Evolutionary conservation across 371 early-diverging fungal species (phyloP).

Genomic region (Mucor mucedo): DNA sequence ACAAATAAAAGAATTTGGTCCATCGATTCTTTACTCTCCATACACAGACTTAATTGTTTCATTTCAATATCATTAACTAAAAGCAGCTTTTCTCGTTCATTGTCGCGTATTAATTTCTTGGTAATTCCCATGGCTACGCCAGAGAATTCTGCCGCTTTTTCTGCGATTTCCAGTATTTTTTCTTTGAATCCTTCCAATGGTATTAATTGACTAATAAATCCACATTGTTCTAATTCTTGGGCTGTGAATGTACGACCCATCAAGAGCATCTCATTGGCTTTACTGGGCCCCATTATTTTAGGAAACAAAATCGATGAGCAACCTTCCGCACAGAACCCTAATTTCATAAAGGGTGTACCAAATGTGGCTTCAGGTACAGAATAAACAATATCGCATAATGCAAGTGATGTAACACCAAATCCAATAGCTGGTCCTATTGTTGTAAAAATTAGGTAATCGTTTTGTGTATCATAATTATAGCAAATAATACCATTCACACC

Average conservation of each 20-base stretch:
- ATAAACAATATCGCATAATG: slow-evolving; percentile 75
- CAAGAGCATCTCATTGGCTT: slow-evolving; percentile 70
- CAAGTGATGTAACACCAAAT: slow-evolving; percentile 70
- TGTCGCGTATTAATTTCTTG: slow-evolving; percentile 57
- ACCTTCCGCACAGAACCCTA: slow-evolving; percentile 74
- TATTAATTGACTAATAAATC: slow-evolving; percentile 53
- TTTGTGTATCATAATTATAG: not conserved
- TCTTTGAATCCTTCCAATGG: slow-evolving; percentile 60
- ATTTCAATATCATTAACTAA: slow-evolving; percentile 57
- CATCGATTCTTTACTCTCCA: slow-evolving; percentile 38
- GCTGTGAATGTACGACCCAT: slow-evolving; percentile 62
- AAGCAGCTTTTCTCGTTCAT: slow-evolving; percentile 51
- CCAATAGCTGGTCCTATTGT: slow-evolving; percentile 71
- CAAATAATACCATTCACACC: slow-evolving; percentile 66
- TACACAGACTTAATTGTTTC: slow-evolving; percentile 38
- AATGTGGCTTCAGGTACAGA: slow-evolving; percentile 67
- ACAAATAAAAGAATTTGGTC: slow-evolving; percentile 40
- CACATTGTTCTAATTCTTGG: slow-evolving; percentile 55
- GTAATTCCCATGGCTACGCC: slow-evolving; percentile 59
- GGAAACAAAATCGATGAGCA: slow-evolving; percentile 69
- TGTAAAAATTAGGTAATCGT: not conserved
- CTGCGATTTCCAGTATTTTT: slow-evolving; percentile 54
- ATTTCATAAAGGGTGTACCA: slow-evolving; percentile 72
- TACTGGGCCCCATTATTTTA: slow-evolving; percentile 60
- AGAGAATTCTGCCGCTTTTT: slow-evolving; percentile 57